phyloP scores from a whole-genome alignment of 169 alveolate genomes.

The Perkinsus olseni region DNA sequence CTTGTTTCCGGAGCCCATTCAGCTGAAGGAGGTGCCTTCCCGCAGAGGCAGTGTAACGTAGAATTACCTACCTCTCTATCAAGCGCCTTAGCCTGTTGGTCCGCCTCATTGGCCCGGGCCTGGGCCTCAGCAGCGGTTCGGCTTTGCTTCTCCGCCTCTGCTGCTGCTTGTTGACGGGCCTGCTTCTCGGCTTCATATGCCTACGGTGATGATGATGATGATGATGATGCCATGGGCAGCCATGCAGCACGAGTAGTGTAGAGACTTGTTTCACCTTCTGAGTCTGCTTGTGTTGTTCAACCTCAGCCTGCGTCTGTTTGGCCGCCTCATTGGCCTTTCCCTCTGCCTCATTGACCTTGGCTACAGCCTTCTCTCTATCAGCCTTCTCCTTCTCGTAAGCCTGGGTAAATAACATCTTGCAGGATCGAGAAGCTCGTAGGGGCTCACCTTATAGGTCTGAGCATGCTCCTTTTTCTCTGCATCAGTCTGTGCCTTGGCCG shows the following conservation, averaged over 20 bases:
- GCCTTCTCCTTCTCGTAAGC: neutral
- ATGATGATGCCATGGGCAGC: neutral
- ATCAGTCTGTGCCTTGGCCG: neutral
- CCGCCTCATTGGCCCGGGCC: neutral
- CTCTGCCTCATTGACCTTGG: neutral
- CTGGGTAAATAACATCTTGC: neutral
- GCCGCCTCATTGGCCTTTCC: neutral
- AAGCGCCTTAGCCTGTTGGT: neutral
- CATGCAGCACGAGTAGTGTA: neutral
- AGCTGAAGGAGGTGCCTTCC: neutral
- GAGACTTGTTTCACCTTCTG: neutral
- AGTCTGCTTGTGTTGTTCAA: neutral
- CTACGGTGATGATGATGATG: too few species aligned
- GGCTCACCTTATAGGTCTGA: neutral
- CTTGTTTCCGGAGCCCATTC: neutral
- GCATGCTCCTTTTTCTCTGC: neutral
- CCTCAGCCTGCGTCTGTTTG: neutral
- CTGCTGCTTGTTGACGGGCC: neutral
- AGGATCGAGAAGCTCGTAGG: neutral
- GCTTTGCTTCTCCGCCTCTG: neutral
- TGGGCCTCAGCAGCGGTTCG: neutral
- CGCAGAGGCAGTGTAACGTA: neutral
- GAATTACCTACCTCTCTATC: neutral
- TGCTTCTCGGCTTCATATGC: neutral
- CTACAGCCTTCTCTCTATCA: neutral